Evolutionary conservation across 192 early-diverging fungal species (phyloP).

Genomic region (Gigaspora rosea): DNA sequence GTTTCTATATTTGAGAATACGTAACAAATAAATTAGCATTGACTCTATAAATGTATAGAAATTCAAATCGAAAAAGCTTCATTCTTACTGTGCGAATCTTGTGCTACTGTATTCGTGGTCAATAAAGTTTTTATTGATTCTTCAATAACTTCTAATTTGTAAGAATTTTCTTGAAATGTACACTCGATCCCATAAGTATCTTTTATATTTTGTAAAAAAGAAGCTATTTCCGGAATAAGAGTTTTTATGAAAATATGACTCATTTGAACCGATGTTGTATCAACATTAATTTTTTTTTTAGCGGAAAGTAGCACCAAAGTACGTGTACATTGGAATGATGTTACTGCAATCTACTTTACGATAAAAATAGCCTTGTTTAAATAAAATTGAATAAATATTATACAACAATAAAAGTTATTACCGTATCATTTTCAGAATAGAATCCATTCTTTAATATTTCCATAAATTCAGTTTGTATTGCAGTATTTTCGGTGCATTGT

Average conservation of each 20-base stretch:
- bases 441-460: slow-evolving; percentile 21
- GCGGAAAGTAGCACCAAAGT: slow-evolving; percentile 42
- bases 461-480: neutral
- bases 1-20: slow-evolving; percentile 33
- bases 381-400: slow-evolving; percentile 2
- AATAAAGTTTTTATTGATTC: slow-evolving; percentile 55
- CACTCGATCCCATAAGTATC: neutral
- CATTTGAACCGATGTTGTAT: slow-evolving; percentile 14
- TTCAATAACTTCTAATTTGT: slow-evolving; percentile 37
- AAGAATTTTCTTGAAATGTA: slow-evolving; percentile 24
- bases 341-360: slow-evolving; percentile 34
- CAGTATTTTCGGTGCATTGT: neutral
- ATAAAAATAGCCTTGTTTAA: neutral
- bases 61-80: neutral
- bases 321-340: slow-evolving; percentile 44
- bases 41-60: neutral
- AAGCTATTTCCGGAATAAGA: slow-evolving; percentile 37
- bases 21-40: neutral
- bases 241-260: slow-evolving; percentile 36
- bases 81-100: slow-evolving; percentile 47
- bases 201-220: slow-evolving; percentile 33
- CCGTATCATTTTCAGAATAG: neutral
- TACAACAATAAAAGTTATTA: neutral
- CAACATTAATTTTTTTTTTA: slow-evolving; percentile 16
- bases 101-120: slow-evolving; percentile 38